phyloP scores from a whole-genome alignment of 805 yeast species.

The Monosporozyma solicola region DNA sequence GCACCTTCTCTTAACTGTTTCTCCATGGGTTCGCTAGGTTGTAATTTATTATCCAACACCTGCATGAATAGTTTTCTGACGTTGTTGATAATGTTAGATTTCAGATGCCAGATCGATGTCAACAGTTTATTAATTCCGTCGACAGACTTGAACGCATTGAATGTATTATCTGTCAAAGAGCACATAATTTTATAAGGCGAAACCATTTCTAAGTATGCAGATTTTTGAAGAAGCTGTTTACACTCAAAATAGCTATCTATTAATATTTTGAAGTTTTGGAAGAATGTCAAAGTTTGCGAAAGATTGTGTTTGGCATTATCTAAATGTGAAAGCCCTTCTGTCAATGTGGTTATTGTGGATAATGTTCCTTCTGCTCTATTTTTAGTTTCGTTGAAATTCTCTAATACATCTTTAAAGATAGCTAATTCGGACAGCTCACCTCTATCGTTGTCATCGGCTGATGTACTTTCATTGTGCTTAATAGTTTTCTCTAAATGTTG shows the following conservation, averaged over 20 bases:
- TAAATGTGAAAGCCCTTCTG: slow-evolving; percentile 64
- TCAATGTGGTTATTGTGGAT: slow-evolving; percentile 54
- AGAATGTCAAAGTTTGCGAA: slow-evolving; percentile 73
- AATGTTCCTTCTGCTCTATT: slow-evolving; percentile 71
- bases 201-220: slow-evolving; percentile 19
- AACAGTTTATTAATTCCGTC: slow-evolving; percentile 41
- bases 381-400: slow-evolving; percentile 58
- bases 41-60: slow-evolving; percentile 6
- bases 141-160: slow-evolving; percentile 68
- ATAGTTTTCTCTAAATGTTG: slow-evolving; percentile 40
- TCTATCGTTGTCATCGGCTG: background rate
- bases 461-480: background rate
- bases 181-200: slow-evolving; percentile 27
- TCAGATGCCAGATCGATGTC: slow-evolving; percentile 22
- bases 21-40: slow-evolving; percentile 9
- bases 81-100: slow-evolving; percentile 19
- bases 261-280: slow-evolving; percentile 81
- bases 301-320: slow-evolving; percentile 81
- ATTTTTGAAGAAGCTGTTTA: slow-evolving; percentile 8
- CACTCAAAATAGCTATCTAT: slow-evolving; percentile 35
- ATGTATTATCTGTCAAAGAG: slow-evolving; percentile 23
- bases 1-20: slow-evolving; percentile 43
- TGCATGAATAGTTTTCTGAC: slow-evolving; percentile 9
- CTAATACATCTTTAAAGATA: slow-evolving; percentile 31
- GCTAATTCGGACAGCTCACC: background rate